phyloP scores from a whole-genome alignment of 1,284 basidiomycete species.

The Austroboletus novae-zelandiae region DNA sequence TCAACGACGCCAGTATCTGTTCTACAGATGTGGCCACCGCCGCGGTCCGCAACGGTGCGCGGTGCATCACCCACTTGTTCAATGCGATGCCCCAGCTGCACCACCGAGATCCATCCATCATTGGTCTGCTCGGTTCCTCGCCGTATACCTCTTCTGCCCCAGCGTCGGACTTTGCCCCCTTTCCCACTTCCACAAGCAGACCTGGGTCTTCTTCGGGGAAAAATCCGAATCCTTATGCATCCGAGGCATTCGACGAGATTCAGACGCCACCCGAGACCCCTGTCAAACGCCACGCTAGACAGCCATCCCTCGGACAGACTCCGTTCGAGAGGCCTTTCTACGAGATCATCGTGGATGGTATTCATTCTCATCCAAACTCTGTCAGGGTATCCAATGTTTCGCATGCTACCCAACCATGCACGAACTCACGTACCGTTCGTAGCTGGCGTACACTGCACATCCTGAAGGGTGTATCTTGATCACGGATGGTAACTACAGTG shows the following conservation, averaged over 20 bases:
- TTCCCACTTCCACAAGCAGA: slow-evolving; percentile 19
- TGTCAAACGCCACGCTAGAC: slow-evolving; percentile 20
- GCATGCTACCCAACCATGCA: neutral
- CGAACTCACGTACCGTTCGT: slow-evolving; percentile 10
- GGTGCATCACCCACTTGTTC: slow-evolving; percentile 88
- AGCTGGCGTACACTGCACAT: slow-evolving; percentile 82
- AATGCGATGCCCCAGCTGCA: slow-evolving; percentile 90
- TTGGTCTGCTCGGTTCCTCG: slow-evolving; percentile 81
- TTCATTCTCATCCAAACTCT: slow-evolving; percentile 88
- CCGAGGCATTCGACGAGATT: slow-evolving; percentile 66
- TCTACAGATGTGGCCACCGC: slow-evolving; percentile 64
- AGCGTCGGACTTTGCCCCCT: slow-evolving; percentile 26
- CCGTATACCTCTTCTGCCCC: slow-evolving; percentile 51
- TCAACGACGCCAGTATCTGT: slow-evolving; percentile 48
- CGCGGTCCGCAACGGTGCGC: slow-evolving; percentile 69
- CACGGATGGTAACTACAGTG: slow-evolving; percentile 66
- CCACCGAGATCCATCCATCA: slow-evolving; percentile 82
- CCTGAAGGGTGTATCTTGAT: slow-evolving; percentile 85
- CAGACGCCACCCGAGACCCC: slow-evolving; percentile 63
- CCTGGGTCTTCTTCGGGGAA: slow-evolving; percentile 9
- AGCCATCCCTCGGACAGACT: slow-evolving; percentile 33
- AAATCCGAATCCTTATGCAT: slow-evolving; percentile 27
- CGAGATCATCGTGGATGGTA: slow-evolving; percentile 87
- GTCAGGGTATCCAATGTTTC: slow-evolving; percentile 58
- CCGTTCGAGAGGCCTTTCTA: slow-evolving; percentile 78